Evolutionary conservation across 2,329 filamentous ascomycete genomes (phyloP).

Genomic region (Huntiella omanensis): DNA sequence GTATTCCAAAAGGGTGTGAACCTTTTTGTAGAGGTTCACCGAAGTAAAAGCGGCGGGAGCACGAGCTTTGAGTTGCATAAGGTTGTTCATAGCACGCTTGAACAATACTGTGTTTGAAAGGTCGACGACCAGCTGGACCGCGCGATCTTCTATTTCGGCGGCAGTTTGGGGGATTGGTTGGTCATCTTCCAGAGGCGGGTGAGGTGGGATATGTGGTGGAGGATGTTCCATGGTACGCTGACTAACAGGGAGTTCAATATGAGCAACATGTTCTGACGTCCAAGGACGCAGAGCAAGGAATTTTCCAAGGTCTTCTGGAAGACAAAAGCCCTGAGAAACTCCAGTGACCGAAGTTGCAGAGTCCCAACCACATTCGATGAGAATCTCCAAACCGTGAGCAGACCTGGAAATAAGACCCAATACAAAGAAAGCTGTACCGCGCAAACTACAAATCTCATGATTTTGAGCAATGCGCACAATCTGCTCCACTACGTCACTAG

Average conservation of each 20-base stretch:
- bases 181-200: constrained; percentile 27
- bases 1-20: constrained; percentile 67
- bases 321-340: constrained; percentile 67
- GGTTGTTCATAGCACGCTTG: constrained; percentile 66
- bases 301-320: constrained; percentile 60
- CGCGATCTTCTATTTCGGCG: constrained; percentile 52
- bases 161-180: constrained; percentile 7
- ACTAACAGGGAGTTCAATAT: constrained; percentile 27
- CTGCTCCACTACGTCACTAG: constrained; percentile 67
- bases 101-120: constrained; percentile 86
- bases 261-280: constrained; percentile 26
- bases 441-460: constrained; percentile 77
- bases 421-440: constrained; percentile 93
- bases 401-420: constrained; percentile 83
- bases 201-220: constrained; percentile 16
- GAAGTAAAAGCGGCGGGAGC: constrained; percentile 59
- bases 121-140: constrained; percentile 70
- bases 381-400: constrained; percentile 75
- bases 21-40: constrained; percentile 62
- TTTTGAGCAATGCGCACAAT: constrained; percentile 78
- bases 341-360: constrained; percentile 71
- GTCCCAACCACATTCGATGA: constrained; percentile 83
- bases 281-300: constrained; percentile 54
- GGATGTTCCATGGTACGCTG: constrained; percentile 33
- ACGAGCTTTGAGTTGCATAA: constrained; percentile 60